Conservation (phyloP, 2,329 filamentous ascomycete species). For the Sordariomycetes sp. region DNA sequence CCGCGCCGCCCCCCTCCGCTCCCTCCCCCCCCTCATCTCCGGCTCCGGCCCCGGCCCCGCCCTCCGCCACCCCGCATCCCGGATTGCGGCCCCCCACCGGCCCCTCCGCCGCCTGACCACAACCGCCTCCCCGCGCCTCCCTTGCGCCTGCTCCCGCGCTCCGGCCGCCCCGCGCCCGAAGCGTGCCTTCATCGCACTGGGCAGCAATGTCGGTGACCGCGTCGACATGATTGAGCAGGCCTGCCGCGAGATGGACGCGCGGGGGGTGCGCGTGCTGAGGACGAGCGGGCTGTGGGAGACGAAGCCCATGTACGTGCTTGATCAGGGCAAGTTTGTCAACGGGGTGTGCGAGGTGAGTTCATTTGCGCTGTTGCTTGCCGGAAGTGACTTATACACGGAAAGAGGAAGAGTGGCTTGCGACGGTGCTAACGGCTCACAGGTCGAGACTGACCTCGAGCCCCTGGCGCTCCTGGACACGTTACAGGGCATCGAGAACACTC, state of each 20-base stretch:
- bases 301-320: slow-evolving; percentile 87
- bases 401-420: background rate
- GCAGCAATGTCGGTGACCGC: slow-evolving; percentile 84
- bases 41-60: background rate
- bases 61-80: background rate
- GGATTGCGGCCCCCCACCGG: background rate
- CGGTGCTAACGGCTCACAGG: slow-evolving; percentile 32
- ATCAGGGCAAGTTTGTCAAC: slow-evolving; percentile 83
- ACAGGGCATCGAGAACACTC: slow-evolving; percentile 67
- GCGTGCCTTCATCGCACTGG: slow-evolving; percentile 71
- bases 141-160: slow-evolving; percentile 21
- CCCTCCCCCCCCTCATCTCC: background rate
- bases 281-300: slow-evolving; percentile 93
- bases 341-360: slow-evolving; percentile 73
- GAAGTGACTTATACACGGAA: slow-evolving; percentile 1
- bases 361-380: background rate
- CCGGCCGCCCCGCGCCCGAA: slow-evolving; percentile 9
- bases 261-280: slow-evolving; percentile 58
- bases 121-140: background rate
- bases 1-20: too few species aligned
- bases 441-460: slow-evolving; percentile 67
- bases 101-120: background rate
- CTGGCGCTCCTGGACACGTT: slow-evolving; percentile 65
- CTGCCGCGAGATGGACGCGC: slow-evolving; percentile 60
- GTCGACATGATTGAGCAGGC: slow-evolving; percentile 76